Evolutionary conservation across 169 alveolate genomes (phyloP).

Genomic region (Plasmodium cynomolgi): DNA sequence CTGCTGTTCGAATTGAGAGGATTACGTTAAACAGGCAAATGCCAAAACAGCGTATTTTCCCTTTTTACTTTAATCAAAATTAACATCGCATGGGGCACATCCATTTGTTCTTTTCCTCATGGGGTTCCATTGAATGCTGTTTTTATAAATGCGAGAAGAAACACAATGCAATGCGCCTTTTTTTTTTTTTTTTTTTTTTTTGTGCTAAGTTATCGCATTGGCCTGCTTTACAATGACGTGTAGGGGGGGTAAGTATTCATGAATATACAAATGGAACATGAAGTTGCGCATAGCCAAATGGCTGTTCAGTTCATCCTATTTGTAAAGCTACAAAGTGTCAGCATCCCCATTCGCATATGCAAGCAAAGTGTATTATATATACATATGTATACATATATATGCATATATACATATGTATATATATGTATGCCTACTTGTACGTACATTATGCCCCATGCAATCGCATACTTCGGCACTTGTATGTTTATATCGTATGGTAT

Average conservation of each 20-base stretch:
- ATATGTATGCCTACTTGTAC: background rate
- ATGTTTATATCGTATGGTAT: background rate
- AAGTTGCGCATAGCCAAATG: background rate
- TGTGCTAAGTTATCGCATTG: background rate
- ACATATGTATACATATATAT: background rate
- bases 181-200: background rate
- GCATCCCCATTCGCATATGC: background rate
- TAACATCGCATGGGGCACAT: background rate
- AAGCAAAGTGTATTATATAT: background rate
- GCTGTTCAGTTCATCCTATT: background rate
- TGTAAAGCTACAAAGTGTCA: background rate
- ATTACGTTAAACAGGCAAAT: background rate
- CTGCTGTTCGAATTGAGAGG: background rate
- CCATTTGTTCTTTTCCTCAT: background rate
- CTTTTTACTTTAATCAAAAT: background rate
- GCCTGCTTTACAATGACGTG: background rate
- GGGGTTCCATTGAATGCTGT: background rate
- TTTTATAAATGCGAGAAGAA: background rate
- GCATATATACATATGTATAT: too few relatives aligned
- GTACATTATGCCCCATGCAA: background rate
- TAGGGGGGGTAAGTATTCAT: background rate
- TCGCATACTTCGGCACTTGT: background rate
- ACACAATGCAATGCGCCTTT: conserved; percentile 1
- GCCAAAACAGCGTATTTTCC: background rate
- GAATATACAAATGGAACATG: background rate